phyloP scores from a whole-genome alignment of 1,284 basidiomycete species.

The Cystobasidiaceae sp. region DNA sequence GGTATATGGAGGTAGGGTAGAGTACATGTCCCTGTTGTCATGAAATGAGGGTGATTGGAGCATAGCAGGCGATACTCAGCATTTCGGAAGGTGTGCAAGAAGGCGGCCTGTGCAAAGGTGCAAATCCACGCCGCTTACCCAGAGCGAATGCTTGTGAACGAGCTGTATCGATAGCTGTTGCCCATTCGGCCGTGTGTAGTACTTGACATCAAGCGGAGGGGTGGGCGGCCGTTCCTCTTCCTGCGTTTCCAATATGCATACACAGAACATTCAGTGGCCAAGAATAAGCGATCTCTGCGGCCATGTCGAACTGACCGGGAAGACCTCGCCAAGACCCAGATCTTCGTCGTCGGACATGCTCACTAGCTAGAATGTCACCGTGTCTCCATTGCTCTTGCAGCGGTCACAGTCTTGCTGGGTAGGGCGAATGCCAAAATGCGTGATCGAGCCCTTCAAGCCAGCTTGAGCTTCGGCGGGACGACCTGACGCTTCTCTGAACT shows the following conservation, averaged over 20 bases:
- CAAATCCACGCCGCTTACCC: constrained; percentile 33
- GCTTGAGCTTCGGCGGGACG: not conserved
- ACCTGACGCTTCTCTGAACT: not conserved
- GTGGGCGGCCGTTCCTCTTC: constrained; percentile 38
- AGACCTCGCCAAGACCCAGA: constrained; percentile 47
- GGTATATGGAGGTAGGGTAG: constrained; percentile 46
- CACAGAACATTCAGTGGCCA: not conserved
- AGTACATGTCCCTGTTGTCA: constrained; percentile 41
- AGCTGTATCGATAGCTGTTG: constrained; percentile 35
- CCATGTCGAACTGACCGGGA: constrained; percentile 43
- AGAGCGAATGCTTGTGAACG: constrained; percentile 40
- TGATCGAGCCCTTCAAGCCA: not conserved
- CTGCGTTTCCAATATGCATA: constrained; percentile 6
- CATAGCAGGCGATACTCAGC: not conserved
- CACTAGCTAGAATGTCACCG: not conserved
- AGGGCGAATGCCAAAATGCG: not conserved
- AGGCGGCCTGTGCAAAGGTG: not conserved
- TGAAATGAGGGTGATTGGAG: no score
- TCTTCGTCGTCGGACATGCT: constrained; percentile 42
- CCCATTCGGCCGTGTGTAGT: constrained; percentile 31
- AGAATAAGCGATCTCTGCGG: not conserved
- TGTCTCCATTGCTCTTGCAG: not conserved
- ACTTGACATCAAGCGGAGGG: constrained; percentile 34
- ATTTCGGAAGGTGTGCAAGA: not conserved
- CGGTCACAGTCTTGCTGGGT: no score